A percentile compares a stretch with the other conserved stretches of the same genome.
These are phyloP conservation scores for Cryptosporidium xiaoi DNA, from an alignment of 169 alveolate genomes.

Conservation along the genomic window DNA sequence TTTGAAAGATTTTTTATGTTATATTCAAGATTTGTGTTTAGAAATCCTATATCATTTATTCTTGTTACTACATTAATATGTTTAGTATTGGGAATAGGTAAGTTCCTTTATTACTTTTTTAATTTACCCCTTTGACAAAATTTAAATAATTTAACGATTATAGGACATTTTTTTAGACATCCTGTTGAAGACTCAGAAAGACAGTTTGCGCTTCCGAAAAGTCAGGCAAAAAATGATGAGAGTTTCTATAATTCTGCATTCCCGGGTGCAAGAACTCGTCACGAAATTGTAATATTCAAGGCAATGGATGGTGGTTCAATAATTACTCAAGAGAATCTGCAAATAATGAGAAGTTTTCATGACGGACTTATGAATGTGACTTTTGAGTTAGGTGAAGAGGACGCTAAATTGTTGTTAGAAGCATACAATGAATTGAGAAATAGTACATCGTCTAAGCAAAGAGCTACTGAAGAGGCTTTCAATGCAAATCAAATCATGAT, in stretches of 20 bases:
- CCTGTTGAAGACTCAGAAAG: constrained; percentile 73
- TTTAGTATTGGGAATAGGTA: constrained; percentile 66
- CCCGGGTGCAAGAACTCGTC: constrained; percentile 74
- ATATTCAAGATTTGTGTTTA: constrained; percentile 71
- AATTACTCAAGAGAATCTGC: constrained; percentile 35
- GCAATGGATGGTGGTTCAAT: constrained; percentile 52
- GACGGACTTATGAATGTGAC: constrained; percentile 70
- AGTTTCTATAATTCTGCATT: constrained; percentile 49
- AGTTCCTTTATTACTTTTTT: background rate
- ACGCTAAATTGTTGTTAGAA: constrained; percentile 39
- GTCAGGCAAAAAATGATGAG: constrained; percentile 64
- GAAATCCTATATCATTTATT: constrained; percentile 30
- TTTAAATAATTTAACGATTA: background rate
- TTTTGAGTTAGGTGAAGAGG: constrained; percentile 38
- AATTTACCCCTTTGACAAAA: background rate
- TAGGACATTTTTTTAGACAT: constrained; percentile 67
- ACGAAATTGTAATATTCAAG: constrained; percentile 59
- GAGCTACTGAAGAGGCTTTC: constrained; percentile 27
- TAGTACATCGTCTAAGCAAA: constrained; percentile 61
- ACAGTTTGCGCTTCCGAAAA: constrained; percentile 67
- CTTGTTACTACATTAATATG: constrained; percentile 40
- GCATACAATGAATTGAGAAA: constrained; percentile 70
- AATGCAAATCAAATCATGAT: background rate
- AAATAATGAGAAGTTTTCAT: constrained; percentile 63
- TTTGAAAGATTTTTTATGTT: constrained; percentile 72